Conservation (phyloP, 306 rosid genomes). For the Inga laurina region DNA sequence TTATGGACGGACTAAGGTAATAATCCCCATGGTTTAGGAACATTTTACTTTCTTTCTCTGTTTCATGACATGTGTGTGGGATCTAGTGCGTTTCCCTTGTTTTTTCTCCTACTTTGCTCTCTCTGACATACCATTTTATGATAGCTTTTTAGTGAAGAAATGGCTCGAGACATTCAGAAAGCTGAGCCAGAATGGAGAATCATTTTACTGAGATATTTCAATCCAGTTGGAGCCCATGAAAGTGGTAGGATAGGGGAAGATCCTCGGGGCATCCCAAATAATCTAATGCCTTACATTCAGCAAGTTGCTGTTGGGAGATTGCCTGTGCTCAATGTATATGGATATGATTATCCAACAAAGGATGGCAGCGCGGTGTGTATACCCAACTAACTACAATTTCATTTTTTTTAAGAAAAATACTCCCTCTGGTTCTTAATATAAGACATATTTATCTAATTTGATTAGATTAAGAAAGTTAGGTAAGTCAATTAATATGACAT, state of each 20-base stretch:
- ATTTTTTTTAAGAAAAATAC: neutral
- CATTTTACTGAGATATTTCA: slow-evolving; percentile 73
- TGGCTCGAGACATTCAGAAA: slow-evolving; percentile 61
- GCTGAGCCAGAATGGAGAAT: slow-evolving; percentile 79
- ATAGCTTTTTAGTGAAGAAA: slow-evolving; percentile 71
- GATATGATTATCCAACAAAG: slow-evolving; percentile 80
- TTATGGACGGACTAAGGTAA: slow-evolving; percentile 78
- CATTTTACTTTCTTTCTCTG: neutral
- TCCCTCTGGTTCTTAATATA: no score
- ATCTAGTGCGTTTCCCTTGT: neutral
- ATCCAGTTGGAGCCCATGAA: slow-evolving; percentile 87
- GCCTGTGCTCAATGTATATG: slow-evolving; percentile 70
- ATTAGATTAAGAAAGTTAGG: no score
- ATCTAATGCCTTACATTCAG: slow-evolving; percentile 85
- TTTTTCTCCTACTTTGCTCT: neutral
- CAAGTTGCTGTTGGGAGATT: slow-evolving; percentile 82
- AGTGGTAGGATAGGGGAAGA: slow-evolving; percentile 83
- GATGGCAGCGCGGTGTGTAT: slow-evolving; percentile 75
- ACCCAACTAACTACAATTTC: neutral
- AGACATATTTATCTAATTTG: no score
- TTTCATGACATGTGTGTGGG: neutral
- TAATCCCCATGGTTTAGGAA: neutral
- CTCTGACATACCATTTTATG: slow-evolving; percentile 4
- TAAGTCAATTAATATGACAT: no score
- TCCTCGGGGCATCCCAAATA: slow-evolving; percentile 82